Evolutionary conservation across 1,284 basidiomycete species (phyloP).

Genomic region (Apiotrichum sp.): DNA sequence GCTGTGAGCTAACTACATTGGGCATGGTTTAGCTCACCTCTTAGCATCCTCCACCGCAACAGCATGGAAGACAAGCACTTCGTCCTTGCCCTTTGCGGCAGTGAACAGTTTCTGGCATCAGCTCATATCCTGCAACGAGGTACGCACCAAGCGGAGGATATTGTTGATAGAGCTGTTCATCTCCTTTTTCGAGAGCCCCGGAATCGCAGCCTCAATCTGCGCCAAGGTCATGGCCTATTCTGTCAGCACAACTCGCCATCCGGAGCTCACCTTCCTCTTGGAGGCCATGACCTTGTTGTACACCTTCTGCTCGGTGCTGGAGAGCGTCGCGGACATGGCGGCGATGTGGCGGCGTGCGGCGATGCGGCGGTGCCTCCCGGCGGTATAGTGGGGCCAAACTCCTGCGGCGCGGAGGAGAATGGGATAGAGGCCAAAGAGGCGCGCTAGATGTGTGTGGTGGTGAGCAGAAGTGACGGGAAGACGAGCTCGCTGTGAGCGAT

Average conservation of each 20-base stretch:
- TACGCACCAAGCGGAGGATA: slow-evolving; percentile 22
- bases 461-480: no score
- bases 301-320: slow-evolving; percentile 41
- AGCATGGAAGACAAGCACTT: slow-evolving; percentile 25
- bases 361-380: no score
- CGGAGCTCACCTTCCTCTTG: slow-evolving; percentile 33
- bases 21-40: slow-evolving; percentile 20
- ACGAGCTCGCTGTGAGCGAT: no score
- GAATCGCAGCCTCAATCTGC: slow-evolving; percentile 25
- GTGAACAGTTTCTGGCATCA: slow-evolving; percentile 16
- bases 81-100: slow-evolving; percentile 22
- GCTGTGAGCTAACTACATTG: not conserved
- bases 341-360: not conserved
- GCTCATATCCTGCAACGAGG: not conserved
- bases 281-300: slow-evolving; percentile 41
- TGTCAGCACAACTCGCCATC: not conserved
- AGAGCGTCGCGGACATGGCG: slow-evolving; percentile 29
- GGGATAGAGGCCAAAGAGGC: no score
- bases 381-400: no score
- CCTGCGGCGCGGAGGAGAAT: no score
- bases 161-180: slow-evolving; percentile 21
- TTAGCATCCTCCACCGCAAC: slow-evolving; percentile 29
- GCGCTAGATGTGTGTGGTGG: no score
- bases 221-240: slow-evolving; percentile 24
- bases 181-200: slow-evolving; percentile 22